These are phyloP conservation scores for Suillus alpinus DNA, from an alignment of 768 basidiomycete species.

Conservation along the genomic window DNA sequence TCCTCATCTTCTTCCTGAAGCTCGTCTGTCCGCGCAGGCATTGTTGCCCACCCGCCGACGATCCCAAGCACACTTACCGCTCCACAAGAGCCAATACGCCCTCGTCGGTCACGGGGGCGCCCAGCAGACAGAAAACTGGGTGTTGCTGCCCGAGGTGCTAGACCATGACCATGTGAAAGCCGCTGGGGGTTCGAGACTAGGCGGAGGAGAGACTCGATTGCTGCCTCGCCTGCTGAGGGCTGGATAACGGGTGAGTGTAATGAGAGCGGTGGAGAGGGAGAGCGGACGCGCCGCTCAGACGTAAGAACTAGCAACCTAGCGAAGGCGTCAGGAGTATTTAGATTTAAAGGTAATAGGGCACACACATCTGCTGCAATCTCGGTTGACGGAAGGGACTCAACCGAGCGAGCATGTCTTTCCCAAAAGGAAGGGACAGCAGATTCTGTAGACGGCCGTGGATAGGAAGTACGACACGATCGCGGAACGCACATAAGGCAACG, in stretches of 20 bases:
- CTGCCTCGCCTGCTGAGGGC: constrained; percentile 63
- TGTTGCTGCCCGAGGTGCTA: constrained; percentile 30
- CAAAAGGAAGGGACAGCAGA: constrained; percentile 51
- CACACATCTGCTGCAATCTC: constrained; percentile 79
- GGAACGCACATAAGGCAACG: constrained; percentile 75
- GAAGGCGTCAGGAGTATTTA: constrained; percentile 1
- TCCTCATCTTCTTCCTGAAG: constrained; percentile 43
- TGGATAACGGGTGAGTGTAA: constrained; percentile 48
- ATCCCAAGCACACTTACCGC: constrained; percentile 27
- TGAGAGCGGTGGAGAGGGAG: constrained; percentile 59
- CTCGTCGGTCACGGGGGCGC: constrained; percentile 73
- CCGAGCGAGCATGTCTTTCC: constrained; percentile 57
- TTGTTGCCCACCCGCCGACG: constrained; percentile 27
- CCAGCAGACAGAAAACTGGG: constrained; percentile 74
- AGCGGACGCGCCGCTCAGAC: constrained; percentile 59
- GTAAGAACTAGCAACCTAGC: constrained; percentile 71
- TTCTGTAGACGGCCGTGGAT: constrained; percentile 53
- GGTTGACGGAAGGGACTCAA: constrained; percentile 59
- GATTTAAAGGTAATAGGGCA: not conserved
- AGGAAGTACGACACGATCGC: constrained; percentile 76
- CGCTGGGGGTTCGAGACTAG: constrained; percentile 53
- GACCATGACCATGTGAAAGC: constrained; percentile 24
- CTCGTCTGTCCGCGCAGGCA: constrained; percentile 30
- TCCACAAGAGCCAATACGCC: constrained; percentile 56
- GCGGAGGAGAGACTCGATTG: constrained; percentile 64